These are phyloP conservation scores for Lactifluus volemus DNA, from an alignment of 768 basidiomycete species.

Conservation along the genomic window DNA sequence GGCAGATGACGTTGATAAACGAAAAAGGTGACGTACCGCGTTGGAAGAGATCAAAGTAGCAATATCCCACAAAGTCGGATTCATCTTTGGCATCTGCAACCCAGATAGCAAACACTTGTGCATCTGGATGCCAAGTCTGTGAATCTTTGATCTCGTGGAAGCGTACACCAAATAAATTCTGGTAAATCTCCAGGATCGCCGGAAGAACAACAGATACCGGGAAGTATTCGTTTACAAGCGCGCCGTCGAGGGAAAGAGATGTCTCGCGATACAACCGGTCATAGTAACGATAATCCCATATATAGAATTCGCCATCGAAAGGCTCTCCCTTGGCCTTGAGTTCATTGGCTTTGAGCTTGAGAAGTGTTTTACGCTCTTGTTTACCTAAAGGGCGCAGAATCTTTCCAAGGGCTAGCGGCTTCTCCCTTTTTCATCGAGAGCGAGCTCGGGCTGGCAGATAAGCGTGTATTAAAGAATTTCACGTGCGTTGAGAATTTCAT, in stretches of 20 bases:
- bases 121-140: conserved; percentile 82
- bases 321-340: conserved; percentile 48
- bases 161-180: conserved; percentile 67
- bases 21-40: conserved; percentile 41
- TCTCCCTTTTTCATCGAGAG: conserved; percentile 87
- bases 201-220: conserved; percentile 79
- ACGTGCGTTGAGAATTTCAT: conserved; percentile 93
- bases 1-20: background rate
- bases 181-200: conserved; percentile 75
- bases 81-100: conserved; percentile 63
- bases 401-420: conserved; percentile 69
- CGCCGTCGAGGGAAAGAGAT: conserved; percentile 62
- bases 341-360: conserved; percentile 70
- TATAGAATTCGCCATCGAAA: conserved; percentile 64
- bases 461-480: conserved; percentile 92
- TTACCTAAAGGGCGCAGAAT: conserved; percentile 66
- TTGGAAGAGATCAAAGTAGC: conserved; percentile 84
- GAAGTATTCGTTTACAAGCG: conserved; percentile 82
- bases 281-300: conserved; percentile 82
- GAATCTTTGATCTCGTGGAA: conserved; percentile 46
- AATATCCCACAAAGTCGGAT: conserved; percentile 72
- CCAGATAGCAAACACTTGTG: conserved; percentile 82
- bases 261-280: conserved; percentile 59
- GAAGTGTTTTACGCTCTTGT: conserved; percentile 57
- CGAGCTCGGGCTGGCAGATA: conserved; percentile 93